Percentiles rank a stretch among this genome's conserved stretches.
phyloP scores from a whole-genome alignment of 2,329 filamentous ascomycete genomes.

The Fusarium brevicatenulatum region DNA sequence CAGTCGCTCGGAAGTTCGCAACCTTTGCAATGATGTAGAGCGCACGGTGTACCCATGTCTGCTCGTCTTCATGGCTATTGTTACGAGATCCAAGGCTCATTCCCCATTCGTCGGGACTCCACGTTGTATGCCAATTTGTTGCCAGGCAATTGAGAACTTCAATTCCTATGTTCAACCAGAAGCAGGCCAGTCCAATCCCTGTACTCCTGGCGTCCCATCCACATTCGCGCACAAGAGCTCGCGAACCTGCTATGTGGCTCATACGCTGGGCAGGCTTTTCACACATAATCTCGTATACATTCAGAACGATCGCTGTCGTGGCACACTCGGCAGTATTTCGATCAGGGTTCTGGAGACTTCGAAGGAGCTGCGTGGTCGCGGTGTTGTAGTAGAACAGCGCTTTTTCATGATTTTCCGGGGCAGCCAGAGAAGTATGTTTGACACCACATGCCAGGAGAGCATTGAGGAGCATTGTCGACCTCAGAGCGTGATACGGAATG shows the following conservation, averaged over 20 bases:
- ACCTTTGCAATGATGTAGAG: constrained; percentile 90
- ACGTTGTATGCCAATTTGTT: constrained; percentile 86
- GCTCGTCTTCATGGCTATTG: constrained; percentile 59
- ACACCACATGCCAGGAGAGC: constrained; percentile 90
- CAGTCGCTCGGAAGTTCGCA: constrained; percentile 81
- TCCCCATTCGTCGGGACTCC: constrained; percentile 92
- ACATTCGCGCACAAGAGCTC: constrained; percentile 88
- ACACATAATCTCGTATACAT: constrained; percentile 94
- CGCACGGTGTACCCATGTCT: constrained; percentile 88
- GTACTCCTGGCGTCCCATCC: constrained; percentile 83
- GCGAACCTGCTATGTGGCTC: constrained; percentile 87
- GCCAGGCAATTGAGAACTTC: constrained; percentile 89
- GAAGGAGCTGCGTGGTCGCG: constrained; percentile 80
- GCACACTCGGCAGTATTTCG: constrained; percentile 86
- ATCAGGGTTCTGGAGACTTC: constrained; percentile 83
- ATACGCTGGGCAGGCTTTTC: constrained; percentile 82
- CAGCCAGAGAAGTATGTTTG: constrained; percentile 78
- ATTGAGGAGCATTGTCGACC: constrained; percentile 88
- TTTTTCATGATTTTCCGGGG: constrained; percentile 79
- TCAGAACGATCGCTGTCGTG: constrained; percentile 86
- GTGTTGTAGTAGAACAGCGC: constrained; percentile 86
- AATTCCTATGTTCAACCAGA: constrained; percentile 93
- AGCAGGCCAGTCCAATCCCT: constrained; percentile 87
- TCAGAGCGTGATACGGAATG: constrained; percentile 83
- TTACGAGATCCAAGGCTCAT: constrained; percentile 74